Base-by-base conservation (phyloP, 805 yeast genomes). In the Saturnispora dispora region DNA sequence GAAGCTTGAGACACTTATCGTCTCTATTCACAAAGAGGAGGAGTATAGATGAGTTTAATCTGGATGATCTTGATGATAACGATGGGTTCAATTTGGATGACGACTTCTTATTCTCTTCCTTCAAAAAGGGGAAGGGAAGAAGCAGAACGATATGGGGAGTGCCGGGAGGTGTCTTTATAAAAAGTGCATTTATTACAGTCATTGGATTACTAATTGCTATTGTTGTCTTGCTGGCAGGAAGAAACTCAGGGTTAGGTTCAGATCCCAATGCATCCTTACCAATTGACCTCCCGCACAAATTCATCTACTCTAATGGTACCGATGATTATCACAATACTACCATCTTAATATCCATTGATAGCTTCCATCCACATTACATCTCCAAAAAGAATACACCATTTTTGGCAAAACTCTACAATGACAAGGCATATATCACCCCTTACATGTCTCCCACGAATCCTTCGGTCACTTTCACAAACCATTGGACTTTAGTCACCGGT, bases 401-500 rank as follows among this genome's bases (percentile, higher is more conserved):
- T 36, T 61, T 90, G 63, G 82, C 85, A 60, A 65, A 71, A 9
- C 64, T 90, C 63, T 67, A 81, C 55, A 56, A 72, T 4, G 75
- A 72, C 4, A 76, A 71, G 47, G 37, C 55, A 11, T 84, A 82
- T 15, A 80, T 88, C 4, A 78, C 95, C 1, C 96, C 97, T 1
- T 88, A 78, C 61, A 87, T 91, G 91, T 68, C 69, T 8, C 96
- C 97, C 1, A 77, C 88, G 2, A 88, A 89, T 63, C 97, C 97
- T 4, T 79, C 95, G 0, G 85, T 88, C 23, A 86, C 96, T 0
- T 87, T 88, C 59, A 93, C 96, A 0, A 90, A 91, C 63, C 96
- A 89, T 65, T 91, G 95, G 91, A 81, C 96, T 0, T 64, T 90
- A 57, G 83, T 85, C 1, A 91, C 97, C 0, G 98, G 98, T 0